Conservation (phyloP, 805 yeast species). For the Saccharomycopsis sp. region DNA sequence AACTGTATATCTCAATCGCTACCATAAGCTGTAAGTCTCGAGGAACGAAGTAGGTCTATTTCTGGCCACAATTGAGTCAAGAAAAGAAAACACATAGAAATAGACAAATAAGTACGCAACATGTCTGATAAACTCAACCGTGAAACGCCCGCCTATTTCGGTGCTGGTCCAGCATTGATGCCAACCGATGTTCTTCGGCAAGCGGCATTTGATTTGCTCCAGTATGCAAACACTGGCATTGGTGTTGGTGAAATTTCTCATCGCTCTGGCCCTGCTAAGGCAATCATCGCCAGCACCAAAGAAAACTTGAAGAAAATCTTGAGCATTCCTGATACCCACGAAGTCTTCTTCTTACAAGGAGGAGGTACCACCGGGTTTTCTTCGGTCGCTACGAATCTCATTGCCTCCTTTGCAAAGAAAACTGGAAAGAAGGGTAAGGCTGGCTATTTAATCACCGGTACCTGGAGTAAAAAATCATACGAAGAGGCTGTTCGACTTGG, state of each 20-base stretch:
- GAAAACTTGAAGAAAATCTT: slow-evolving; percentile 55
- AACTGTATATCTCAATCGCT: neutral
- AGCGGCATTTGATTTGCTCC: slow-evolving; percentile 78
- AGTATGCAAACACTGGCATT: slow-evolving; percentile 61
- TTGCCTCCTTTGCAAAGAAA: slow-evolving; percentile 66
- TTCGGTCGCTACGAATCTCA: slow-evolving; percentile 72
- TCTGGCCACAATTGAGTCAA: too few relatives aligned
- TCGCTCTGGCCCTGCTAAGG: slow-evolving; percentile 76
- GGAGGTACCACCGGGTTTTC: slow-evolving; percentile 98
- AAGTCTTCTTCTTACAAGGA: slow-evolving; percentile 92
- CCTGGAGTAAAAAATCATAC: slow-evolving; percentile 85
- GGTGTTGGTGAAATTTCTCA: slow-evolving; percentile 97
- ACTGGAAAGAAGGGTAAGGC: slow-evolving; percentile 73
- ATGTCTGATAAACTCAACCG: slow-evolving; percentile 28
- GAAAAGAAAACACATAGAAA: too few relatives aligned
- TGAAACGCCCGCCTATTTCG: slow-evolving; percentile 76
- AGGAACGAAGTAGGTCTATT: too few relatives aligned
- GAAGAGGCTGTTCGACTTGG: slow-evolving; percentile 89
- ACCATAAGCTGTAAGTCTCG: too few relatives aligned
- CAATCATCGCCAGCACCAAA: slow-evolving; percentile 73
- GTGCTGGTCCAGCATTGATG: slow-evolving; percentile 97
- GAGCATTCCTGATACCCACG: slow-evolving; percentile 84
- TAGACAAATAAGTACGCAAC: too few relatives aligned
- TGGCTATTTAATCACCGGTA: slow-evolving; percentile 85
- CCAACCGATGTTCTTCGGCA: slow-evolving; percentile 80